Base-by-base conservation (phyloP, 495 filamentous ascomycete species). In the Aspergillus sparsus region DNA sequence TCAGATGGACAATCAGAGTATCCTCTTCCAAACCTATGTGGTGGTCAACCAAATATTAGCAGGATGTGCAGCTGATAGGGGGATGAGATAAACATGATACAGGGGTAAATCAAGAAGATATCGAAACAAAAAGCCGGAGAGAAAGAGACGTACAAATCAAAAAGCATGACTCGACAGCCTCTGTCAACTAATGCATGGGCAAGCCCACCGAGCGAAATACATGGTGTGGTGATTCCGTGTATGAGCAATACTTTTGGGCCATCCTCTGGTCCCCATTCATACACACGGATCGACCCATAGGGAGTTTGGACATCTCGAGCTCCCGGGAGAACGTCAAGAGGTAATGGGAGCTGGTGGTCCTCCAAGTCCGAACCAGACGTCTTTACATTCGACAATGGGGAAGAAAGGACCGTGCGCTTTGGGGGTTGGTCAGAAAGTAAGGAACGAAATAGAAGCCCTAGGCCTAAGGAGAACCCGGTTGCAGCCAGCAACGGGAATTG, bases 171-270 rank as follows among this genome's bases (percentile, higher is more conserved):
- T 15, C 93, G 82, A 67, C 88, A 96, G 5, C 90, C 91, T 18
- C 80, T 82, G 50, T 87, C 79, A 13, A 86, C 89, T 21, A 97
- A 78, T 11, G 78, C 81, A 68, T 88, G 77, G 39, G 92, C 87
- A 37, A 96, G 64, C 39, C 79, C 79, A 41, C 84, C 82, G 2
- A 95, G 77, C 4, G 90, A 83, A 63, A 89, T 80, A 71, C 88
- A 89, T 3, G 93, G 89, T 1, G 89, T 98, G 52, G 84, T 88
- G 66, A 96, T 95, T 32, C 93, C 93, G 68, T 96, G 93, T 18
- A 97, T 74, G 21, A 96, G 75, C 37, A 97, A 65, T 1, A 96
- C 88, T 67, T 92, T 96, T 18, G 80, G 75, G 4, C 92, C 93
- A 52, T 84, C 71, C 57, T 87, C 83, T n/a, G 91, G 91, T 8